A percentile compares a stretch with the other conserved stretches of the same genome.
Conservation (phyloP, 306 rosid genomes). For the Vigna nakashimae region DNA sequence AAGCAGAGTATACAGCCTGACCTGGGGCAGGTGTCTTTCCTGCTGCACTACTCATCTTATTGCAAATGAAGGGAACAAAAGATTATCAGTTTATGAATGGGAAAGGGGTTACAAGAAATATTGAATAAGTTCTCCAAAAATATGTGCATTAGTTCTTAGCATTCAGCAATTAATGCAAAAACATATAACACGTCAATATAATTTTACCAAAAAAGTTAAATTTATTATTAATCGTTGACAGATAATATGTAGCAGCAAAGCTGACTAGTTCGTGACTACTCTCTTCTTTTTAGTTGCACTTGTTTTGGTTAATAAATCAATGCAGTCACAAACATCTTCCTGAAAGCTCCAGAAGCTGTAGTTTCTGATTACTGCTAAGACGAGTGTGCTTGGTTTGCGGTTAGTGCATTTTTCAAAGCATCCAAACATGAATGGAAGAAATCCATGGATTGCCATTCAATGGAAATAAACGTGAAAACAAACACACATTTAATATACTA, state of each 20-base stretch:
- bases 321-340: slow-evolving; percentile 25
- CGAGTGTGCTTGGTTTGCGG: background rate
- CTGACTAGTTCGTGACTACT: slow-evolving; percentile 4
- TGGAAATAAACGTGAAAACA: background rate
- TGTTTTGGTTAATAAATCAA: slow-evolving; percentile 34
- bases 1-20: slow-evolving; percentile 93
- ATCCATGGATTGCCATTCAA: background rate
- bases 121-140: slow-evolving; percentile 24
- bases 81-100: slow-evolving; percentile 28
- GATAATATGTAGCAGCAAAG: slow-evolving; percentile 15
- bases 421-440: background rate
- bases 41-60: slow-evolving; percentile 97
- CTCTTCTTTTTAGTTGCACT: background rate
- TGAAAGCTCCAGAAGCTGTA: no score
- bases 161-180: slow-evolving; percentile 19
- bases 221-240: slow-evolving; percentile 23
- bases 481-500: slow-evolving; percentile 11
- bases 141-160: slow-evolving; percentile 1
- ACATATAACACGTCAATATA: slow-evolving; percentile 29
- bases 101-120: slow-evolving; percentile 33
- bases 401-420: slow-evolving; percentile 1
- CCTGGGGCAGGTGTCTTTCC: slow-evolving; percentile 97
- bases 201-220: slow-evolving; percentile 31
- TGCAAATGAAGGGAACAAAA: slow-evolving; percentile 39
- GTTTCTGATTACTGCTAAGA: background rate